Conservation (phyloP, 2,329 filamentous ascomycete genomes). For the Pseudopyrenochaeta lycopersici region DNA sequence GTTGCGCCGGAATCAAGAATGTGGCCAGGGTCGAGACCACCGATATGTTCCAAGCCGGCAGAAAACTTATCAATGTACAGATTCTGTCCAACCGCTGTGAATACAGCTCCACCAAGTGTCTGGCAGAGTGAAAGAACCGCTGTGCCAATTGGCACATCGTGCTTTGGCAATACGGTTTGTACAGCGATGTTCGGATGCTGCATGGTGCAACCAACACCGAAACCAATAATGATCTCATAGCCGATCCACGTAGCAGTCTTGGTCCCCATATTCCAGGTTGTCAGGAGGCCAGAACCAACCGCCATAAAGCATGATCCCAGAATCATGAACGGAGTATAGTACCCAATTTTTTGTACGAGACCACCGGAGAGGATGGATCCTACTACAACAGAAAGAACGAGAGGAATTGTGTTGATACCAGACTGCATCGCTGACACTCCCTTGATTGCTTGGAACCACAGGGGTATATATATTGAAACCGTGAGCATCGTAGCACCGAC, state of each 20-base stretch:
- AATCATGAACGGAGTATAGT: constrained; percentile 60
- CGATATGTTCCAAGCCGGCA: constrained; percentile 41
- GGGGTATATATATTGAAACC: constrained; percentile 51
- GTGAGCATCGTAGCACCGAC: constrained; percentile 50
- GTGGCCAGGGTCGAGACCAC: constrained; percentile 49
- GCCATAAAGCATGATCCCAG: constrained; percentile 51
- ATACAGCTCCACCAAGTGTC: constrained; percentile 57
- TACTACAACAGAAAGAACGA: constrained; percentile 55
- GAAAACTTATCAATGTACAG: constrained; percentile 56
- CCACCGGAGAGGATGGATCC: constrained; percentile 51
- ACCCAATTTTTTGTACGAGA: constrained; percentile 52
- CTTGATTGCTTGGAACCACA: constrained; percentile 60
- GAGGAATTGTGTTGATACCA: constrained; percentile 56
- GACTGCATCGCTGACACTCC: constrained; percentile 53
- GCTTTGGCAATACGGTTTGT: constrained; percentile 51
- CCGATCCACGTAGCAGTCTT: constrained; percentile 43
- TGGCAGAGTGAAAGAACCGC: constrained; percentile 56
- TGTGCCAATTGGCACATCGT: constrained; percentile 55
- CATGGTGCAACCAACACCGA: constrained; percentile 56
- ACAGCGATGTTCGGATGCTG: constrained; percentile 56
- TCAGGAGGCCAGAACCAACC: constrained; percentile 55
- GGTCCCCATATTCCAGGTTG: constrained; percentile 50
- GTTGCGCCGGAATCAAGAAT: constrained; percentile 62
- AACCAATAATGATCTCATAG: constrained; percentile 38
- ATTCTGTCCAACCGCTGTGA: constrained; percentile 58